These are phyloP conservation scores for Pichia eremophila DNA, from an alignment of 805 yeast genomes.

Conservation along the genomic window DNA sequence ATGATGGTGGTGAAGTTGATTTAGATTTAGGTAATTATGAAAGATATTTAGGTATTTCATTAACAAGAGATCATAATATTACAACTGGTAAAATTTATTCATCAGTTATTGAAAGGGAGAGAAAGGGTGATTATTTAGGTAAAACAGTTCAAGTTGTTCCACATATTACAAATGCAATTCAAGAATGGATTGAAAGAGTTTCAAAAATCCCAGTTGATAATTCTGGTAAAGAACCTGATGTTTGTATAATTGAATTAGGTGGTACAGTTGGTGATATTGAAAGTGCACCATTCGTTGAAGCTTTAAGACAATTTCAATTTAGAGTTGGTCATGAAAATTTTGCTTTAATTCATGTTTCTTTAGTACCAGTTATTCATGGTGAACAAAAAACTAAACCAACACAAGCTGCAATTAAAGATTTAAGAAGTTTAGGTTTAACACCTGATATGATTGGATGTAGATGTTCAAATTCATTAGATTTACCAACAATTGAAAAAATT, in stretches of 20 bases:
- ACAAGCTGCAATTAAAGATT: slow-evolving; percentile 96
- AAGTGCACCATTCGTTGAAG: slow-evolving; percentile 98
- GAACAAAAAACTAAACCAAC: slow-evolving; percentile 99
- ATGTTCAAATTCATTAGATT: slow-evolving; percentile 75
- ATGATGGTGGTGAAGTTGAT: slow-evolving; percentile 99
- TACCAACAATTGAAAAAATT: slow-evolving; percentile 84
- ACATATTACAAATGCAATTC: slow-evolving; percentile 93
- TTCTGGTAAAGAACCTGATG: slow-evolving; percentile 83
- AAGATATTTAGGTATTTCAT: slow-evolving; percentile 87
- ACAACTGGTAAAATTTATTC: slow-evolving; percentile 97
- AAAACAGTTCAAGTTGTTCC: slow-evolving; percentile 99
- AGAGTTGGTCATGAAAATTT: slow-evolving; percentile 91
- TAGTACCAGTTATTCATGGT: slow-evolving; percentile 96
- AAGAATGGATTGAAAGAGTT: slow-evolving; percentile 96
- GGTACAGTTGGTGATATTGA: slow-evolving; percentile 99
- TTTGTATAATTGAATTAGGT: slow-evolving; percentile 95
- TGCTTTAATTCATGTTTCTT: slow-evolving; percentile 91
- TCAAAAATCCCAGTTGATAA: slow-evolving; percentile 86
- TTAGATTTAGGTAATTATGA: slow-evolving; percentile 97
- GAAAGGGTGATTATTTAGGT: slow-evolving; percentile 96
- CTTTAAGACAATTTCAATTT: slow-evolving; percentile 97
- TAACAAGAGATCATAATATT: slow-evolving; percentile 90
- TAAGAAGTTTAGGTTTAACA: slow-evolving; percentile 86
- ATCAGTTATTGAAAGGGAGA: slow-evolving; percentile 85
- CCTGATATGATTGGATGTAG: slow-evolving; percentile 98